Base-by-base conservation (phyloP, 495 filamentous ascomycete species). In the Penicillium angulare region DNA sequence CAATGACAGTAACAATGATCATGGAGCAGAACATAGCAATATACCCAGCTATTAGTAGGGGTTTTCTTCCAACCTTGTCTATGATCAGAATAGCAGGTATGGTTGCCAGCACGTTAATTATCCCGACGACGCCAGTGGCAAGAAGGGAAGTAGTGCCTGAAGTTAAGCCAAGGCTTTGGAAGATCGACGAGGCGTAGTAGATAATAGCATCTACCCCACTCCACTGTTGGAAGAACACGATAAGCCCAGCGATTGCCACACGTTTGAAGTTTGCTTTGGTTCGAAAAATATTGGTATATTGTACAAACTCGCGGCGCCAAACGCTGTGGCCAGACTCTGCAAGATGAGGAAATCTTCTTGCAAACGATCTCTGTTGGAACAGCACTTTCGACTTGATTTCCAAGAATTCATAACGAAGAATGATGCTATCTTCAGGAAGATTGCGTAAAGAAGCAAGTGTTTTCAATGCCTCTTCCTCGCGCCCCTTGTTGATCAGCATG, bases 341-440 rank as follows among this genome's bases (percentile, higher is more conserved):
- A 79, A 0, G 16, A 67, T 65, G 41, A 57, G 62, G 41, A 73
- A 68, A 1, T 57, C 62, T 67, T 22, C 53, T 57, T 40, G 52
- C 54, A 2, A 63, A 66, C 56, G 63, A 47, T 66, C 63, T 47
- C 64, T 62, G 34, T 43, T 61, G n/a, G 68, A 32, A 1, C 65
- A 65, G 26, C 65, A 70, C 44, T 63, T 65, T 49, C 61, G 56
- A 80, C 66, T 87, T 86, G 66, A 92, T 90, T 61, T 92, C 88
- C 38, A 88, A 76, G 66, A 83, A 89, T 59, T 91, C 89, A n/a
- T 91, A 77, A 60, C 86, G 82, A 52, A 92, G 81, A 1, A 89
- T 78, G 48, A 88, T 77, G 59, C 88, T 77, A 23, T 65, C 62
- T 2, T 41, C 32, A 51, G 87, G 79, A 16, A 65, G 50, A 16